Percentiles rank a stretch among this genome's conserved stretches.
Conservation (phyloP, 192 early-diverging fungal species). For the Podila clonocystis region DNA sequence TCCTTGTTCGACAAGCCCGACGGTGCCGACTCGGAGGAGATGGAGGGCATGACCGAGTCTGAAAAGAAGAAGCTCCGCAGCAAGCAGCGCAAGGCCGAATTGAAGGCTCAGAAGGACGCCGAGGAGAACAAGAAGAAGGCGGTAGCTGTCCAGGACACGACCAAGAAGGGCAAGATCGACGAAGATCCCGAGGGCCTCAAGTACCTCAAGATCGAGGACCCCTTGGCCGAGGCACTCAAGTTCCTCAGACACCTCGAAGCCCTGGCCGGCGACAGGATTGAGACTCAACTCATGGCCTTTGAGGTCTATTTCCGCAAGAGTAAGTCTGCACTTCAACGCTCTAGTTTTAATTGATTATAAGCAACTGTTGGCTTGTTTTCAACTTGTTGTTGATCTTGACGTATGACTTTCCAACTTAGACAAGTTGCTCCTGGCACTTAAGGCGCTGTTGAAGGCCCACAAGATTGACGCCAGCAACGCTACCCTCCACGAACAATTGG, state of each 20-base stretch:
- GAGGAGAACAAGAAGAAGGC: constrained; percentile 59
- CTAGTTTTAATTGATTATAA: background rate
- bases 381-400: too few species aligned
- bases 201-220: constrained; percentile 68
- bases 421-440: constrained; percentile 75
- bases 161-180: constrained; percentile 67
- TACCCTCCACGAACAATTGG: constrained; percentile 56
- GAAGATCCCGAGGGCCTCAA: constrained; percentile 80
- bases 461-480: constrained; percentile 56
- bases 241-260: constrained; percentile 80
- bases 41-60: constrained; percentile 66
- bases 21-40: constrained; percentile 50
- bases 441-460: constrained; percentile 61
- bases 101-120: constrained; percentile 64
- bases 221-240: constrained; percentile 79
- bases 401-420: too few species aligned
- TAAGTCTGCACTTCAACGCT: constrained; percentile 18
- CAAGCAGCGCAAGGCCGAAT: constrained; percentile 80
- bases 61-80: constrained; percentile 82
- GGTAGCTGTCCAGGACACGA: constrained; percentile 52
- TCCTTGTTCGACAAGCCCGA: constrained; percentile 44
- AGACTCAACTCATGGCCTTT: constrained; percentile 71
- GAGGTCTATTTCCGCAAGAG: constrained; percentile 75
- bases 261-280: constrained; percentile 62
- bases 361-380: background rate